A percentile compares a stretch with the other conserved stretches of the same genome.
Evolutionary conservation across 768 basidiomycete genomes (phyloP).

Genomic region (Leccinum variicolor): DNA sequence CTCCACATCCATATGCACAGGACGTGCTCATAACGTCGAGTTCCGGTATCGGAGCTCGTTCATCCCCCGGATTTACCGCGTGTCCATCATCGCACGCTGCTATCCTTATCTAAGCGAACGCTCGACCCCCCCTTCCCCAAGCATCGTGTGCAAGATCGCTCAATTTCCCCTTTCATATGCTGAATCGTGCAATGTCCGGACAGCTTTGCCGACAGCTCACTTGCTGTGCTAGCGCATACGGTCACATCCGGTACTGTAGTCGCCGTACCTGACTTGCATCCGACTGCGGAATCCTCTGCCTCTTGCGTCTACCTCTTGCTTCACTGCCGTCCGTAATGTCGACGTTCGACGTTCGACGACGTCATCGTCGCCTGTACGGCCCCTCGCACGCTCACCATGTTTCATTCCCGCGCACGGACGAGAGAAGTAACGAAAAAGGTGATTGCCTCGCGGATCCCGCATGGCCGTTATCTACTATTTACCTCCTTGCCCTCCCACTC

Average conservation of each 20-base stretch:
- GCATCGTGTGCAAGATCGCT: not conserved
- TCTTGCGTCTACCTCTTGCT: not conserved
- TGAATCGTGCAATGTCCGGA: not conserved
- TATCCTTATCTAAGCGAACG: constrained; percentile 29
- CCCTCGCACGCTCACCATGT: constrained; percentile 13
- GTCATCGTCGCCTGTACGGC: constrained; percentile 23
- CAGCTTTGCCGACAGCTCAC: not conserved
- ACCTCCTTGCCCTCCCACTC: not conserved
- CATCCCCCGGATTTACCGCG: constrained; percentile 12
- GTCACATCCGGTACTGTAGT: constrained; percentile 9
- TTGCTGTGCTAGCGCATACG: not conserved
- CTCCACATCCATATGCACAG: not conserved
- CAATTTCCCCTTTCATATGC: not conserved
- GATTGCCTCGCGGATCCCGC: constrained; percentile 28
- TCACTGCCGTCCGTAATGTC: not conserved
- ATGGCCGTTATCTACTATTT: constrained; percentile 19
- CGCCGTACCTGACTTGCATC: constrained; percentile 19
- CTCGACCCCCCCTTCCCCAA: constrained; percentile 2
- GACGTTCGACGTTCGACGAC: constrained; percentile 3
- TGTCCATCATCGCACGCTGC: constrained; percentile 1
- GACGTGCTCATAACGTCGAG: constrained; percentile 1
- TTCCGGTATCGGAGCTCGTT: constrained; percentile 25
- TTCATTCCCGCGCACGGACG: constrained; percentile 29
- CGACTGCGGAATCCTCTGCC: constrained; percentile 11
- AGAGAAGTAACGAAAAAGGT: not conserved